Base-by-base conservation (phyloP, 78 protist genomes). In the Dictyostelium capitatum region DNA sequence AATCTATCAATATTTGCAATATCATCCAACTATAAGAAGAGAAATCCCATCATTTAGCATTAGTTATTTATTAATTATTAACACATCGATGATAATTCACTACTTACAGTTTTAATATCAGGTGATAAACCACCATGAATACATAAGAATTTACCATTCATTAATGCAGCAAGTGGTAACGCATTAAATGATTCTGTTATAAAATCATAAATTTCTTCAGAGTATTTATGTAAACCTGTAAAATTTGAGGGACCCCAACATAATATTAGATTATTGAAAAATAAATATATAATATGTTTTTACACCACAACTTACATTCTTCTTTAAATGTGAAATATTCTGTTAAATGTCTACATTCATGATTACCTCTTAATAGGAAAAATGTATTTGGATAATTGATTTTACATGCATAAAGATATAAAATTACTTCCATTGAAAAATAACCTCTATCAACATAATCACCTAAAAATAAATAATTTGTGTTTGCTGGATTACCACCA, bases 121-220 rank as follows among this genome's bases (percentile, higher is more conserved):
- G 99, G 99, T 11, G 99, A 98, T 28, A 99, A 78, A 19, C 99
- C 99, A 8, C 99, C 99, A 93, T 99, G 99, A 30, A 98, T 98
- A 83, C 99, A 98, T 50, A 98, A 82, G 87, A 98, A 98, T 89
- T 95, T 82, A 20, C 94, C 89, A 73, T 98, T 97, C 72, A 98
- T n/a, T 17, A 98, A 57, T 12, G 99, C 99, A 2, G 98, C 99
- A 5, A 99, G 79, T 28, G 99, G 99, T 43, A 99, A 95, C n/a
- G 92, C 79, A 80, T 97, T 97, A 79, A 99, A 98, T 59, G 96
- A 83, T 23, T 91, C 93, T 94, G 97, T 96, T 75, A 98, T 25
- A 12, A 51, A 95, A 14, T 98, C 99, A 94, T 97, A 98, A 20
- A 99, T 84, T 37, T 95, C 96, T 41, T 57, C 82, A 48, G 85